A percentile compares a stretch with the other conserved stretches of the same genome.
Evolutionary conservation across 176 grass and related monocot genomes (phyloP).

Genomic region (Tillandsia leiboldiana): DNA sequence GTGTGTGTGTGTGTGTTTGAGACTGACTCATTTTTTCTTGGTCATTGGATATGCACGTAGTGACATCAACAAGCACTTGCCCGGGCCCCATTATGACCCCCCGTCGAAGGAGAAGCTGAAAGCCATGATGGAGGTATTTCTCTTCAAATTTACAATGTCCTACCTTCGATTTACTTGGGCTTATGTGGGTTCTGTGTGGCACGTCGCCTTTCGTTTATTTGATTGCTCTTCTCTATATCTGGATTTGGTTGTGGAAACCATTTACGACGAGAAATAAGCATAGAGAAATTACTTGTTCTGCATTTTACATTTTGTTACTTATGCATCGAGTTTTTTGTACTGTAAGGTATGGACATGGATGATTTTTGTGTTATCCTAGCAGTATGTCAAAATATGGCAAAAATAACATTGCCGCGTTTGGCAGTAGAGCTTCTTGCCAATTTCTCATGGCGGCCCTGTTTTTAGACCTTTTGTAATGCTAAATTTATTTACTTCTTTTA

Average conservation of each 20-base stretch:
- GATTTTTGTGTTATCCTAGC: too few species aligned
- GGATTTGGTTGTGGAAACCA: neutral
- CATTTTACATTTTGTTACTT: too few species aligned
- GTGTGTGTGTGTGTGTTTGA: neutral
- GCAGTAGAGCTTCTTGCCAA: too few species aligned
- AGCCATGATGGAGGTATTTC: slow-evolving; percentile 47
- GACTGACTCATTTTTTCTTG: neutral
- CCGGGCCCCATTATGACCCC: slow-evolving; percentile 80
- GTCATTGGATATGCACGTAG: slow-evolving; percentile 14
- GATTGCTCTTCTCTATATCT: neutral
- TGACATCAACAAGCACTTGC: slow-evolving; percentile 92
- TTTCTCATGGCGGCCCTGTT: too few species aligned
- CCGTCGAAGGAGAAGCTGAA: slow-evolving; percentile 75
- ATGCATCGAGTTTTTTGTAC: too few species aligned
- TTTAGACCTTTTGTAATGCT: too few species aligned
- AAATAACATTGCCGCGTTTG: too few species aligned
- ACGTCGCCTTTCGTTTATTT: neutral
- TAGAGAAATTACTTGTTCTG: too few species aligned
- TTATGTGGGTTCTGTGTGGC: neutral
- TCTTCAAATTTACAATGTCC: neutral
- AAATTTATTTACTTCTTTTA: too few species aligned
- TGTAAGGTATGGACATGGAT: too few species aligned
- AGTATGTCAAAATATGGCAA: too few species aligned
- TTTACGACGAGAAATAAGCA: too few species aligned
- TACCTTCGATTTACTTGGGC: neutral